Percentiles rank a stretch among this genome's conserved stretches.
phyloP scores from a whole-genome alignment of 2,329 filamentous ascomycete species.

The Pseudocercospora fijiensis region DNA sequence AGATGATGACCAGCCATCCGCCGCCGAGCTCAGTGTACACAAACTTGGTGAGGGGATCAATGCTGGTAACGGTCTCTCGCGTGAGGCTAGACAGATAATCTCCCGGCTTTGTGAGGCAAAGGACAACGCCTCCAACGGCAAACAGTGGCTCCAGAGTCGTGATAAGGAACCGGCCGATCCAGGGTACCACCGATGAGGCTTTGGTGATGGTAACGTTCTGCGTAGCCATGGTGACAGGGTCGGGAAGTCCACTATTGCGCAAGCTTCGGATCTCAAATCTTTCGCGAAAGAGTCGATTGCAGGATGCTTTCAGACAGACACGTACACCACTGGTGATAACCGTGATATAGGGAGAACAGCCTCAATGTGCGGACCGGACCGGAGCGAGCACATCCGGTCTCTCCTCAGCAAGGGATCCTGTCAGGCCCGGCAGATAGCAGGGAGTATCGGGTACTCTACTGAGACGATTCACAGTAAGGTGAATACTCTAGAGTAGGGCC shows the following conservation, averaged over 20 bases:
- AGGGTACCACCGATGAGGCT: slow-evolving; percentile 30
- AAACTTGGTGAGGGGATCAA: slow-evolving; percentile 29
- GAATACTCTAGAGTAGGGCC: neutral
- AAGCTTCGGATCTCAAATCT: neutral
- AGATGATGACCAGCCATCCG: slow-evolving; percentile 34
- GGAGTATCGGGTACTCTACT: neutral
- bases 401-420: slow-evolving; percentile 4
- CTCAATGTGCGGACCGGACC: neutral
- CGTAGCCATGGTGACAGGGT: neutral
- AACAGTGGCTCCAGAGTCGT: slow-evolving; percentile 32
- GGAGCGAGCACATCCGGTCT: slow-evolving; percentile 1
- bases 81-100: slow-evolving; percentile 29
- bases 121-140: slow-evolving; percentile 30
- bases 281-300: neutral
- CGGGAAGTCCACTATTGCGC: neutral
- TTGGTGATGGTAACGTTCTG: slow-evolving; percentile 16
- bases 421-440: neutral
- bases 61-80: slow-evolving; percentile 24
- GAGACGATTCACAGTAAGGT: neutral
- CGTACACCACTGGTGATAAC: neutral
- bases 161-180: slow-evolving; percentile 31
- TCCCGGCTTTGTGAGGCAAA: slow-evolving; percentile 25
- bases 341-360: neutral
- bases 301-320: neutral
- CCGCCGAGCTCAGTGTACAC: slow-evolving; percentile 35